These are phyloP conservation scores for Colletotrichum paranaense DNA, from an alignment of 2,329 filamentous ascomycete species.

Conservation along the genomic window DNA sequence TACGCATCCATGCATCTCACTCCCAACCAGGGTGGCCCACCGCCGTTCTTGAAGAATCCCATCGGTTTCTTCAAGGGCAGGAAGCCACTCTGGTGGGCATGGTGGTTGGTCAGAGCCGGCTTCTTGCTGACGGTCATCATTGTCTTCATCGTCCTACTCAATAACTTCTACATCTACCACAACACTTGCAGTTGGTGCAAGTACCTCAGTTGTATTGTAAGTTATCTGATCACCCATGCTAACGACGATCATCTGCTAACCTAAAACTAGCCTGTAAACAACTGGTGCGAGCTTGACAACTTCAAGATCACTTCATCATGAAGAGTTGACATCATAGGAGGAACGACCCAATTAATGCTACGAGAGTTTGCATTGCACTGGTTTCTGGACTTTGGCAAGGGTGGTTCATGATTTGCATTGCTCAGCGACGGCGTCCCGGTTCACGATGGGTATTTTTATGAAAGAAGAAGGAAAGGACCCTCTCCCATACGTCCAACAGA, in stretches of 20 bases:
- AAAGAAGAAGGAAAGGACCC: constrained; percentile 2
- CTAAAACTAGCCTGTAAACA: constrained; percentile 66
- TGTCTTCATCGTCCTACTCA: constrained; percentile 85
- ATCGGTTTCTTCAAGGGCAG: constrained; percentile 90
- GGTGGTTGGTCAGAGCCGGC: constrained; percentile 89
- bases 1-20: constrained; percentile 75
- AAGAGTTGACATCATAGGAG: not conserved
- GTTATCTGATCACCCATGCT: constrained; percentile 49
- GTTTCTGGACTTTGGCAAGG: constrained; percentile 1
- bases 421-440: constrained; percentile 40
- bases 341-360: not conserved
- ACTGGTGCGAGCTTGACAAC: constrained; percentile 71
- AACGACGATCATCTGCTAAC: not conserved
- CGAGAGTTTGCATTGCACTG: constrained; percentile 4
- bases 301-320: constrained; percentile 22
- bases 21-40: constrained; percentile 55
- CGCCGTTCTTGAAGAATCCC: constrained; percentile 70
- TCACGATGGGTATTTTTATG: constrained; percentile 25
- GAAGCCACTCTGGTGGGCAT: constrained; percentile 95
- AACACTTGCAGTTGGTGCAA: constrained; percentile 92
- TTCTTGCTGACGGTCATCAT: constrained; percentile 84
- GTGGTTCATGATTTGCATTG: constrained; percentile 28
- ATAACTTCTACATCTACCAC: constrained; percentile 89
- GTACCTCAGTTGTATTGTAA: constrained; percentile 91
- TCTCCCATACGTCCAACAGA: not conserved